These are phyloP conservation scores for Phytophthora palmivora DNA, from an alignment of 352 stramenopile genomes.

Conservation along the genomic window DNA sequence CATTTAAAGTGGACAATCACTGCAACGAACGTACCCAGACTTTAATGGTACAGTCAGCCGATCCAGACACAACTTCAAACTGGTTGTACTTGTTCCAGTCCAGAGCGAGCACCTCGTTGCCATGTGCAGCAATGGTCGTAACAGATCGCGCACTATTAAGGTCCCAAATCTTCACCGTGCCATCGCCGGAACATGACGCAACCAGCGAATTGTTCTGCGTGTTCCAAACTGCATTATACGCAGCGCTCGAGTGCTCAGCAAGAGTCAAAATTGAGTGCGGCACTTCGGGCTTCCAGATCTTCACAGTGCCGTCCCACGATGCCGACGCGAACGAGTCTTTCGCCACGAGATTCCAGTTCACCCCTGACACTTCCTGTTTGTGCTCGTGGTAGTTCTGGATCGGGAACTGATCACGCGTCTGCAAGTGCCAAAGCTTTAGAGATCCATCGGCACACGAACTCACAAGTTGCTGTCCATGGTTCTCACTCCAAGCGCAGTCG, in stretches of 20 bases:
- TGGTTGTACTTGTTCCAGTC: slow-evolving; percentile 96
- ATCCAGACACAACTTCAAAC: slow-evolving; percentile 87
- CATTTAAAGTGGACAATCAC: background rate
- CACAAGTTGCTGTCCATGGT: slow-evolving; percentile 85
- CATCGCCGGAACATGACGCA: slow-evolving; percentile 82
- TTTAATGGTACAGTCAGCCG: slow-evolving; percentile 85
- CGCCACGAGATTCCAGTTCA: slow-evolving; percentile 92
- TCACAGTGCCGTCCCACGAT: slow-evolving; percentile 89
- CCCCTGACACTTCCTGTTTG: slow-evolving; percentile 84
- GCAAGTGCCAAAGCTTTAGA: slow-evolving; percentile 92
- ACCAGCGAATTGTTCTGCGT: slow-evolving; percentile 74
- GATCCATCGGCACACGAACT: slow-evolving; percentile 87
- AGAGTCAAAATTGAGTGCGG: slow-evolving; percentile 81
- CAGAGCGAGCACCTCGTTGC: slow-evolving; percentile 85
- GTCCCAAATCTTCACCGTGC: slow-evolving; percentile 84
- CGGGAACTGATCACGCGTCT: slow-evolving; percentile 88
- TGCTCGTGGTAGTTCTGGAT: slow-evolving; percentile 91
- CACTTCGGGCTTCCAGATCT: slow-evolving; percentile 84
- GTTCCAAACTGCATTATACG: slow-evolving; percentile 91
- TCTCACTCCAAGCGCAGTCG: slow-evolving; percentile 92
- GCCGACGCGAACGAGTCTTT: slow-evolving; percentile 89
- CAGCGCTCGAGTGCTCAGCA: slow-evolving; percentile 73
- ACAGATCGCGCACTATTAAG: slow-evolving; percentile 59
- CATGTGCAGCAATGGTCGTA: slow-evolving; percentile 72
- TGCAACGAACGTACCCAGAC: slow-evolving; percentile 66